Evolutionary conservation across 768 basidiomycete species (phyloP).

Genomic region (Lanmaoa pseudosensibilis): DNA sequence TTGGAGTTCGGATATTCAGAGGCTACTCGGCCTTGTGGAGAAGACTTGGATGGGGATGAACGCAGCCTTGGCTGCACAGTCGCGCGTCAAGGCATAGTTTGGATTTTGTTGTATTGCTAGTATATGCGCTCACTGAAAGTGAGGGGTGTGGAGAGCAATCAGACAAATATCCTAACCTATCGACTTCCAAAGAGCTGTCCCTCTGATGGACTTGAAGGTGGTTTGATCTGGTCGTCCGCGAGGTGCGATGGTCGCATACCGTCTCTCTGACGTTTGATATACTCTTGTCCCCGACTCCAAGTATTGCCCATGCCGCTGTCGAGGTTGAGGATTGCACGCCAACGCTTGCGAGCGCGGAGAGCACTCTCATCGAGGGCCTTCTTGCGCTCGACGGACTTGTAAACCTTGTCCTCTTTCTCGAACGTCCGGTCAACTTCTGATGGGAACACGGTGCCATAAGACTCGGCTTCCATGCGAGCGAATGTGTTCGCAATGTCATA

Average conservation of each 20-base stretch:
- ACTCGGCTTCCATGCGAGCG: constrained; percentile 78
- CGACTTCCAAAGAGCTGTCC: constrained; percentile 21
- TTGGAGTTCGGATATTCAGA: constrained; percentile 97
- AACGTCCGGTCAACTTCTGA: constrained; percentile 63
- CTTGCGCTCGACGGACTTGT: constrained; percentile 59
- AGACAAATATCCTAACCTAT: constrained; percentile 10
- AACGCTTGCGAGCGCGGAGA: constrained; percentile 68
- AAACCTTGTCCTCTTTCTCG: constrained; percentile 57
- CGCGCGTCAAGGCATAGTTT: constrained; percentile 49
- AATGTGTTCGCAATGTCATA: constrained; percentile 74
- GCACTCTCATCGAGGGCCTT: constrained; percentile 59
- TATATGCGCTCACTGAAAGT: constrained; percentile 2
- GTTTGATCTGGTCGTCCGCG: constrained; percentile 40
- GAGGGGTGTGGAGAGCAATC: background rate
- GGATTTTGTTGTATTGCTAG: constrained; percentile 19
- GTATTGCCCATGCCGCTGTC: constrained; percentile 40
- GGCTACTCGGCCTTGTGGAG: constrained; percentile 86
- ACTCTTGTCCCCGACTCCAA: constrained; percentile 77
- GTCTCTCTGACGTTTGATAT: constrained; percentile 69
- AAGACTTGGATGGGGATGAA: constrained; percentile 99
- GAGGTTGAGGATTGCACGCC: constrained; percentile 64
- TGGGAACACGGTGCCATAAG: constrained; percentile 67
- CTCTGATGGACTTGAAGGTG: constrained; percentile 24
- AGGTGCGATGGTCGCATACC: constrained; percentile 69
- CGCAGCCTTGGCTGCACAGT: constrained; percentile 82